Evolutionary conservation across 2,329 filamentous ascomycete genomes (phyloP).

Genomic region (Fusarium beomiforme): DNA sequence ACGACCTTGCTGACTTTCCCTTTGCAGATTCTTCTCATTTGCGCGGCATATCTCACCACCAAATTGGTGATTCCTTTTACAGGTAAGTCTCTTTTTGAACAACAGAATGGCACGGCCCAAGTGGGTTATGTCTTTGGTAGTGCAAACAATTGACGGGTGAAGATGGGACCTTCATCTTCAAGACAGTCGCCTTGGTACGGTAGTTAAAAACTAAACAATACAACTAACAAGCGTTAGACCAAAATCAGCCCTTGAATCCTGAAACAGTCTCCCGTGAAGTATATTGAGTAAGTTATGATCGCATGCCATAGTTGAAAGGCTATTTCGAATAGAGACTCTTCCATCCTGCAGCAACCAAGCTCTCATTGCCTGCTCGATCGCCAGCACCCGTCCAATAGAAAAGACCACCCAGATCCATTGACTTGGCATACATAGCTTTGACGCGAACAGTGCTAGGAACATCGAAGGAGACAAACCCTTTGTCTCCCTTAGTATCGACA

Average conservation of each 20-base stretch:
- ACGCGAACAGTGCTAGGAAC: constrained; percentile 67
- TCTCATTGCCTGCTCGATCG: constrained; percentile 63
- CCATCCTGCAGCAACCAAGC: constrained; percentile 69
- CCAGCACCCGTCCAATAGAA: constrained; percentile 77
- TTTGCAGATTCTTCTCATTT: neutral
- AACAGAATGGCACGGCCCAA: neutral
- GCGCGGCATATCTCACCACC: neutral
- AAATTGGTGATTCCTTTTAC: neutral
- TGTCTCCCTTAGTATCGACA: constrained; percentile 51
- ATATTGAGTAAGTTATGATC: neutral
- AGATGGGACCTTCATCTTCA: neutral
- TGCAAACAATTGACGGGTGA: neutral
- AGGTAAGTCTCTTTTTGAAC: neutral
- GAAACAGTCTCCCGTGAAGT: neutral
- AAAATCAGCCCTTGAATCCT: neutral
- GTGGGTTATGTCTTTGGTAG: neutral
- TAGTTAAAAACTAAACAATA: neutral
- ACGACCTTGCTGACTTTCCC: neutral
- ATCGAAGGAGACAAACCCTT: constrained; percentile 72
- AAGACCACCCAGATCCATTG: constrained; percentile 66
- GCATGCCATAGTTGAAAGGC: neutral
- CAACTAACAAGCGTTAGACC: neutral
- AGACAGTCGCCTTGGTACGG: too few relatives aligned
- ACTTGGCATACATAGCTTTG: constrained; percentile 69
- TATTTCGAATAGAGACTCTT: constrained; percentile 53